Conservation (phyloP, 2,329 filamentous ascomycete species). For the Juglanconis juglandina region DNA sequence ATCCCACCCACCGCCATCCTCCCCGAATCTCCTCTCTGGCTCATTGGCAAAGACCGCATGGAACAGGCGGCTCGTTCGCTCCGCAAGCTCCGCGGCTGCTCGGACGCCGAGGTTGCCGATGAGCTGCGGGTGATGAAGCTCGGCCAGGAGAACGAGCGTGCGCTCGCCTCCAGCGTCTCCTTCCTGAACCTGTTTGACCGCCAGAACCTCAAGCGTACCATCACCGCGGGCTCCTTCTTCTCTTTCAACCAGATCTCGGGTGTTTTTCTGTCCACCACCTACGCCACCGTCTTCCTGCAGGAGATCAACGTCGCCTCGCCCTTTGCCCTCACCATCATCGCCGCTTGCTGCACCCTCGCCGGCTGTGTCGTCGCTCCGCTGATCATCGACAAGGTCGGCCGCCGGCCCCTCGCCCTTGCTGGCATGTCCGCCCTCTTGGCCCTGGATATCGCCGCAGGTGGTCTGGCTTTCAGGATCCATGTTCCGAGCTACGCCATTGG, state of each 20-base stretch:
- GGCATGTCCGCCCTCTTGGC: constrained; percentile 32
- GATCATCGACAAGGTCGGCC: constrained; percentile 31
- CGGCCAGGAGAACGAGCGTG: constrained; percentile 25
- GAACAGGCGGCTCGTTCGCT: constrained; percentile 29
- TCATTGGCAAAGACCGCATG: constrained; percentile 27
- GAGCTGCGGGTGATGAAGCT: constrained; percentile 30
- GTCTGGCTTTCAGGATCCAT: constrained; percentile 28
- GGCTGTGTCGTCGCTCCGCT: constrained; percentile 33
- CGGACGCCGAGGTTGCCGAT: constrained; percentile 27
- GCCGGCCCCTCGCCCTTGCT: constrained; percentile 32
- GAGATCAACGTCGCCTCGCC: constrained; percentile 30
- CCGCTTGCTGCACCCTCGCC: constrained; percentile 32
- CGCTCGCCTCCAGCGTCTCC: constrained; percentile 23
- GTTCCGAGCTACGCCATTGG: constrained; percentile 24
- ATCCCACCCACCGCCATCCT: constrained; percentile 27
- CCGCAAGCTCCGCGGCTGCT: constrained; percentile 29
- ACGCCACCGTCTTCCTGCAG: constrained; percentile 34
- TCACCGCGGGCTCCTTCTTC: constrained; percentile 33
- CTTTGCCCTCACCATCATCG: constrained; percentile 33
- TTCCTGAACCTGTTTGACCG: constrained; percentile 35
- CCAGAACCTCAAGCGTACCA: constrained; percentile 31
- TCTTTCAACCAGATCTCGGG: constrained; percentile 34
- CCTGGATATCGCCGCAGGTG: constrained; percentile 31
- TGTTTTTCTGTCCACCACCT: constrained; percentile 34
- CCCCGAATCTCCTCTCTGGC: constrained; percentile 34